phyloP scores from a whole-genome alignment of 345 rosid genomes.

The Durio zibethinus region DNA sequence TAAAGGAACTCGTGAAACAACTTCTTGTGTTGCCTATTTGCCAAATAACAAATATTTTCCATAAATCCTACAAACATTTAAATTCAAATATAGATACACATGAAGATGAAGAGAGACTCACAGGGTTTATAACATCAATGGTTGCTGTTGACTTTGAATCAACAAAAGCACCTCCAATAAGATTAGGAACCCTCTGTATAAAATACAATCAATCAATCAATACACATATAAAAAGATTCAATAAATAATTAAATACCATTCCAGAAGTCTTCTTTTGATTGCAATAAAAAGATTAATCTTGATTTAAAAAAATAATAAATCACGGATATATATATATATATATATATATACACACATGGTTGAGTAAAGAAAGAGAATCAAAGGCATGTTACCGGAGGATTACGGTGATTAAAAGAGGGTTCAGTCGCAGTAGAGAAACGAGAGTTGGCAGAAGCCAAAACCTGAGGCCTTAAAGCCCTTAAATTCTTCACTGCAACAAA shows the following conservation, averaged over 20 bases:
- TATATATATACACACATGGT: too few relatives aligned
- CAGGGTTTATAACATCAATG: constrained; percentile 88
- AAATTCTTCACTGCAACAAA: constrained; percentile 13
- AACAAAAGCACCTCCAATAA: constrained; percentile 77
- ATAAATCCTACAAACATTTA: background rate
- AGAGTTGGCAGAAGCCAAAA: constrained; percentile 31
- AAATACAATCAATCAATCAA: background rate
- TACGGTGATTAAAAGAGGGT: constrained; percentile 38
- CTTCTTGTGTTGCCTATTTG: constrained; percentile 89
- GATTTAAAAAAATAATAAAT: background rate
- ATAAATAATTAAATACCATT: background rate
- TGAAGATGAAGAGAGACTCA: constrained; percentile 33
- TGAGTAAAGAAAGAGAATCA: background rate
- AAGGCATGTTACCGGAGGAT: constrained; percentile 44
- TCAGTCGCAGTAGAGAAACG: constrained; percentile 56
- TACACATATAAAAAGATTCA: background rate
- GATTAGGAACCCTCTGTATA: constrained; percentile 80
- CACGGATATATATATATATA: background rate
- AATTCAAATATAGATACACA: background rate
- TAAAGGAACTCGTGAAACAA: constrained; percentile 79
- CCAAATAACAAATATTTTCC: background rate
- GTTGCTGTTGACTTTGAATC: constrained; percentile 56
- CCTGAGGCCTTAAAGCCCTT: constrained; percentile 43
- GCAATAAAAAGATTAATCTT: background rate
- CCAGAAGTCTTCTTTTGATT: background rate